Evolutionary conservation across 257 asterid species (phyloP), one percentile per base, ranked within the genome.

Genomic region (Apocynum venetum): DNA sequence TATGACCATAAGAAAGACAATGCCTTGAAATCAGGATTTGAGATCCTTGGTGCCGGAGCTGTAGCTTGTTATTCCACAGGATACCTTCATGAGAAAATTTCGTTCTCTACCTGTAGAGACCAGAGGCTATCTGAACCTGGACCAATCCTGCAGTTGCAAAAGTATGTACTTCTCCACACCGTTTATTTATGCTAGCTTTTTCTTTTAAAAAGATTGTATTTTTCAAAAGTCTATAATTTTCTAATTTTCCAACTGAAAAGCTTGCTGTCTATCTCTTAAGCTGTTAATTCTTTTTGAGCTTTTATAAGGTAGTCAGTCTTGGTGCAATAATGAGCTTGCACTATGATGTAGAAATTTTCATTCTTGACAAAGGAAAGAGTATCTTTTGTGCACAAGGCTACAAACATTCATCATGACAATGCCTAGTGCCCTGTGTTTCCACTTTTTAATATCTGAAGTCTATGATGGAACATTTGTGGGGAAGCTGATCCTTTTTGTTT

Each of bases 21-120:
- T 40, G 85, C 79, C 51, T 44, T 87, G 74, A 95, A 86, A 86
- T 90, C 96, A 67, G 81, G 90, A 72, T 80, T 72, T 81, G 97
- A 92, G 90, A 87, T 89, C 53, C 60, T 90, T 83, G 98, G 96
- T 77, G 97, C 97, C 76, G 92, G 89, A 82, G 89, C 89, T 78
- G 91, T 90, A 81, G 96, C 98, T 82, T 92, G 98, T 83, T 89
- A 81, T 83, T 72, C 85, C 77, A 73, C 81, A 25, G 89, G 87
- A 72, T 81, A 82, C 77, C n/a, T 65, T 77, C 77, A 73, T 47
- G 77, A 76, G 82, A 85, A 82, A 75, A 74, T 77, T 64, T 78
- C 82, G 36, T 74, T 87, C 75, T 77, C 89, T 65, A 82, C 87
- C 78, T 89, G 92, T 75, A 78, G 80, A 83, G 84, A 84, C 79